Evolutionary conservation across 2,329 filamentous ascomycete species (phyloP).

Genomic region (Fusarium oligoseptatum): DNA sequence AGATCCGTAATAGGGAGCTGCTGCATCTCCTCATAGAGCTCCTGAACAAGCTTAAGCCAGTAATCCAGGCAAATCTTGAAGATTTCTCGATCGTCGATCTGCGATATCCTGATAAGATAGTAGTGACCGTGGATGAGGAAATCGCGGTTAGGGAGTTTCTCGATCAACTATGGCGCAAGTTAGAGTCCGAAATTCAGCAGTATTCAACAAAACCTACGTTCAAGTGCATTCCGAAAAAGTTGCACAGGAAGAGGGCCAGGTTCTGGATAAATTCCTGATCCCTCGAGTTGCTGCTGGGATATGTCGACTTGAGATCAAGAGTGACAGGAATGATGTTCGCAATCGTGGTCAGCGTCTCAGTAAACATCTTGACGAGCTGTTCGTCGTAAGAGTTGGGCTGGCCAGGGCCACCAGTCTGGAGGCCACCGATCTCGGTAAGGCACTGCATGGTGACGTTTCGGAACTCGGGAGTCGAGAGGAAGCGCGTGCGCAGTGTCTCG

Average conservation of each 20-base stretch:
- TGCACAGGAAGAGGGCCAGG: conserved; percentile 93
- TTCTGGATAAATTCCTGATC: conserved; percentile 99
- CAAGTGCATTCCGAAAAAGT: conserved; percentile 95
- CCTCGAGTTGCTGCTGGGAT: conserved; percentile 88
- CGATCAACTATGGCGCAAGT: conserved; percentile 75
- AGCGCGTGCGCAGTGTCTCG: conserved; percentile 91
- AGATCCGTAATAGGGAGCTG: conserved; percentile 92
- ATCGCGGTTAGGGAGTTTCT: conserved; percentile 94
- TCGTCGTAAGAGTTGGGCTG: conserved; percentile 86
- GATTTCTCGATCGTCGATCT: conserved; percentile 98
- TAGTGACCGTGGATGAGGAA: conserved; percentile 97
- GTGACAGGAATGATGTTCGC: conserved; percentile 92
- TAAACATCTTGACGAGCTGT: conserved; percentile 98
- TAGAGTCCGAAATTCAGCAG: conserved; percentile 29
- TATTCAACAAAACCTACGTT: conserved; percentile 66
- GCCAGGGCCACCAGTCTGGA: conserved; percentile 82
- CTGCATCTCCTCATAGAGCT: conserved; percentile 99
- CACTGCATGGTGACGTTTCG: conserved; percentile 97
- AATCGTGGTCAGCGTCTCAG: conserved; percentile 92
- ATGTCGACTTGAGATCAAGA: conserved; percentile 91
- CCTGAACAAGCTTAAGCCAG: conserved; percentile 98
- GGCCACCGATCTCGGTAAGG: conserved; percentile 94
- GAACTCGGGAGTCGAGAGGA: conserved; percentile 94
- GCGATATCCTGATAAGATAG: conserved; percentile 97
- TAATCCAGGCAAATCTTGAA: conserved; percentile 99